Evolutionary conservation across 352 stramenopile species (phyloP), one percentile per base, ranked within the genome.

Genomic region (Elongisporangium prolatum): DNA sequence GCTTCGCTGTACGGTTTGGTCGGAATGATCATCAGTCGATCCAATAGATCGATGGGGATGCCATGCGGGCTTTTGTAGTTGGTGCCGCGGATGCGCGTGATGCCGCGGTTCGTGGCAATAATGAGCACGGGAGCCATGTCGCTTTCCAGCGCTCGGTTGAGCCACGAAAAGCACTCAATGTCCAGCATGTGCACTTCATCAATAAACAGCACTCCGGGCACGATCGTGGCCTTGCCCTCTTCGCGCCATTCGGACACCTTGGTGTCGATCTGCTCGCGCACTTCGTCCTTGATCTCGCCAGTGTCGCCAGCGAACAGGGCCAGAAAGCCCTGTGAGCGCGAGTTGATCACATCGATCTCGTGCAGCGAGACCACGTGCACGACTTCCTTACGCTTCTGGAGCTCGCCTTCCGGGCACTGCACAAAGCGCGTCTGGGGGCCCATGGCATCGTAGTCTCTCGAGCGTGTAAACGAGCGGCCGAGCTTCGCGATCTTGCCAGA

Each of bases 291-390:
- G 61, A 99, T 99, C 82, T 99, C 97, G 57, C 97, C 97, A 24
- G 97, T 99, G 72, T 99, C 97, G 48, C 97, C 97, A 16, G 97
- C 93, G 77, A 99, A 99, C 3, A 99, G 80, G 0, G 97, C 97
- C 14, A 99, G 75, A 69, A 99, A 99, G 28, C 98, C 96, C 68
- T 99, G 97, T 69, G 98, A 97, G 34, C 97, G 84, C 50, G 90
- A 98, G 80, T 99, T 99, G 71, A 99, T 99, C 24, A 99, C 97
- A 75, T 99, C 97, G 71, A 99, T 99, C 67, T 99, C 97, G 72
- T 99, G 97, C 28, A 99, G 80, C 61, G 88, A 98, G 48, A 99
- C 97, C 11, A 98, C 95, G 71, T 99, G 97, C 17, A 99, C 96
- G 1, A 99, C 93, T 49, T 98, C 96, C 68, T 99, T 99, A 44